Evolutionary conservation across 148 eudicot genomes (phyloP), one percentile per base, ranked within the genome.

Genomic region (Camellia granthamiana): DNA sequence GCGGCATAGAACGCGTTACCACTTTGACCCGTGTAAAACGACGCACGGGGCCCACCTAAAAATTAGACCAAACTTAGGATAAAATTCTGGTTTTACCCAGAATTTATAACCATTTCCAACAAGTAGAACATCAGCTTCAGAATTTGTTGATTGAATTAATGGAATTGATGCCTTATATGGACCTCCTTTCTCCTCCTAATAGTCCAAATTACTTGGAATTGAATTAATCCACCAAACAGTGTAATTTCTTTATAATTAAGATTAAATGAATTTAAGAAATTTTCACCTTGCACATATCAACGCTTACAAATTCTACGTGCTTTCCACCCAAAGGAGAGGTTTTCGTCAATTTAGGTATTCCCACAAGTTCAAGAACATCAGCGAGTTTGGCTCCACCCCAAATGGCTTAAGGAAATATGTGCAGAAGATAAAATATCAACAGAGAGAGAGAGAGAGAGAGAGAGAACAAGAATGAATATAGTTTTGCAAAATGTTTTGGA

Each of bases 381-480:
- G 97, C 92, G 79, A 95, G 78, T 87, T 91, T 95, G 43, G 99
- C 97, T 44, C 99, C 97, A 86, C 92, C 85, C 98, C 98, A 95
- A 49, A 92, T 86, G 85, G 97, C 99, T 93, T 52, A 66, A 90
- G 75, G 79, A 72, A 61, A 78, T 80, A 74, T 69, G 80, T 65
- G 61, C 55, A 79, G 41, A 52, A 60, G 42, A 8, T 16, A 63
- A 16, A 47, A 6, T 19, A 59, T 6, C 9, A 7, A 11, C 58
- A 6, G 10, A 54, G 13, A 46, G 73, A 42, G 3, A 23, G 7
- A 23, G 30, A 23, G 30, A 23, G 30, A 23, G 30, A 23, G 30
- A 23, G 51, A 47, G 7, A 47, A 47, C 51, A 47, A 47, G 51
- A 47, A 23, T 47, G 51, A 47, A 47, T 6, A 47, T 47, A 3